Evolutionary conservation across 371 early-diverging fungal species (phyloP).

Genomic region (Syncephalastrum sp.): DNA sequence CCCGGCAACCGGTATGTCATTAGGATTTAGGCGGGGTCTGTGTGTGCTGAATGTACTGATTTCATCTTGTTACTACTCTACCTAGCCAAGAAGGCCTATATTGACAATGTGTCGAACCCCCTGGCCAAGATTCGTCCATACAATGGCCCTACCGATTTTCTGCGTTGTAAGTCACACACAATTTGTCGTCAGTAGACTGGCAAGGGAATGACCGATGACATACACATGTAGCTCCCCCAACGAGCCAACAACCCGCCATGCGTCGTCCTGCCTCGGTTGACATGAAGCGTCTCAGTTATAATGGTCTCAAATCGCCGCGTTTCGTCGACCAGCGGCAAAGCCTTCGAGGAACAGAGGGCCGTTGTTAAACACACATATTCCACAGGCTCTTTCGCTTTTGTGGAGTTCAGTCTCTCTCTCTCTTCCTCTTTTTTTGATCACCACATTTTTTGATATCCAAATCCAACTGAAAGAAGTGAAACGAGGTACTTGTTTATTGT

Average conservation of each 20-base stretch:
- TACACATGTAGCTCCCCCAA: conserved; percentile 4
- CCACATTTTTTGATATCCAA: too few species aligned
- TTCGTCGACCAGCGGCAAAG: conserved; percentile 8
- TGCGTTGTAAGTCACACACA: conserved; percentile 14
- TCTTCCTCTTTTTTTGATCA: too few species aligned
- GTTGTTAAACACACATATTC: too few species aligned
- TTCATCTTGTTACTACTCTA: too few species aligned
- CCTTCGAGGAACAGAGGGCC: conserved; percentile 8
- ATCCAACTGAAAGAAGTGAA: too few species aligned
- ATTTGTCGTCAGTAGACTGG: neutral
- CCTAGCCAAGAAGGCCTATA: conserved; percentile 28
- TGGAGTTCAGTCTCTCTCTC: too few species aligned
- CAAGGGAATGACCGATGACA: too few species aligned
- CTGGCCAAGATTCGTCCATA: conserved; percentile 30
- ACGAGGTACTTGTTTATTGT: too few species aligned
- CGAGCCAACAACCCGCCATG: conserved; percentile 5
- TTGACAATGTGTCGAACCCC: conserved; percentile 29
- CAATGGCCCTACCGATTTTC: conserved; percentile 20
- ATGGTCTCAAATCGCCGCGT: conserved; percentile 11
- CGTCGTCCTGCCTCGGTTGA: conserved; percentile 18
- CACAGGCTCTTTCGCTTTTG: too few species aligned
- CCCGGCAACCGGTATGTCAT: conserved; percentile 55
- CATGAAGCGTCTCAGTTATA: conserved; percentile 11
- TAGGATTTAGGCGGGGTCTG: conserved; percentile 14
- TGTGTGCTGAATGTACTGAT: too few species aligned